These are phyloP conservation scores for Bacterosira constricta DNA, from an alignment of 108 stramenopile genomes.

Conservation along the genomic window DNA sequence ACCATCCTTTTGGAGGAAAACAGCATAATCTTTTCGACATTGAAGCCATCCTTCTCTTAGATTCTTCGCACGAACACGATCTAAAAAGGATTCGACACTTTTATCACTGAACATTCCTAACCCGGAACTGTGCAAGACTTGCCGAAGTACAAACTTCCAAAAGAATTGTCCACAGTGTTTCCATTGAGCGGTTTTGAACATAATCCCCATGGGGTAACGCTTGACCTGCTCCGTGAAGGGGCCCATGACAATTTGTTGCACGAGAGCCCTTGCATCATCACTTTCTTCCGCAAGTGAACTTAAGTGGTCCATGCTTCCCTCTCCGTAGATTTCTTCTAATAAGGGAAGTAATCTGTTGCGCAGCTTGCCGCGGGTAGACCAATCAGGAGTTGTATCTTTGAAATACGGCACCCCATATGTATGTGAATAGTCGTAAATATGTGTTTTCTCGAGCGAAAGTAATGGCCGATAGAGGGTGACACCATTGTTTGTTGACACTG, in stretches of 20 bases:
- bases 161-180: constrained; percentile 69
- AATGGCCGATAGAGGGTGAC: constrained; percentile 91
- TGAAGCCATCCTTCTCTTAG: constrained; percentile 80
- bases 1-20: constrained; percentile 70
- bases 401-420: constrained; percentile 94
- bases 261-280: constrained; percentile 74
- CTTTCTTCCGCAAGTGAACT: constrained; percentile 81
- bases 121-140: constrained; percentile 73
- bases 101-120: constrained; percentile 89
- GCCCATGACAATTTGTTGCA: constrained; percentile 58
- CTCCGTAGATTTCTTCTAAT: constrained; percentile 95
- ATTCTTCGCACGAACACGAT: constrained; percentile 36
- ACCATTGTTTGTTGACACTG: constrained; percentile 84
- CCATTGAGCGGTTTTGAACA: constrained; percentile 65
- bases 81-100: constrained; percentile 69
- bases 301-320: constrained; percentile 85
- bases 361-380: constrained; percentile 96
- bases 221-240: constrained; percentile 68
- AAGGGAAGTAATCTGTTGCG: constrained; percentile 91
- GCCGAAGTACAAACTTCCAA: constrained; percentile 87
- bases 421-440: constrained; percentile 91
- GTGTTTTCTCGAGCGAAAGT: constrained; percentile 75
- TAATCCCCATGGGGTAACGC: constrained; percentile 74
- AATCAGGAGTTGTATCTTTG: constrained; percentile 93
- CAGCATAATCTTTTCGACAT: constrained; percentile 88